Evolutionary conservation across 768 basidiomycete genomes (phyloP).

Genomic region (Tephrocybe sp.): DNA sequence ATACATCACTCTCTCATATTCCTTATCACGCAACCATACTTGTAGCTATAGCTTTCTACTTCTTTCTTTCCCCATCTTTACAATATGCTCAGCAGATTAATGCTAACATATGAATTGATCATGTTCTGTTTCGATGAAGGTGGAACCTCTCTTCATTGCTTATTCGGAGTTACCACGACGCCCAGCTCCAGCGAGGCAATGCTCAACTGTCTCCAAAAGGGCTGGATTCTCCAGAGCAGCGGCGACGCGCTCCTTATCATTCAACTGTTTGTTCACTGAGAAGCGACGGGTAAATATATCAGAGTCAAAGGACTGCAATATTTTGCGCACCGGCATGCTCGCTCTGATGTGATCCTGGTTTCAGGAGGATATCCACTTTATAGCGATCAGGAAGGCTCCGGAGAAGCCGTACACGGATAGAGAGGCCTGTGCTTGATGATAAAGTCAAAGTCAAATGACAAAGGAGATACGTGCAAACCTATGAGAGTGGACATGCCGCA

Average conservation of each 20-base stretch:
- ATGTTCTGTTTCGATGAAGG: too few species aligned
- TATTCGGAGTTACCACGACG: conserved; percentile 26
- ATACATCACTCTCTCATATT: neutral
- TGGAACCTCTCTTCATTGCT: too few species aligned
- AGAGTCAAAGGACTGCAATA: neutral
- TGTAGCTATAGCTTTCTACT: conserved; percentile 19
- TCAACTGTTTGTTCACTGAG: conserved; percentile 95
- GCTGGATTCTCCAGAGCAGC: conserved; percentile 93
- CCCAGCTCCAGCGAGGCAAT: conserved; percentile 40
- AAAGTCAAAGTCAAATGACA: conserved; percentile 4
- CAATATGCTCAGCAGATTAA: too few species aligned
- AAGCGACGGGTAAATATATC: neutral
- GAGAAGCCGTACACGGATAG: conserved; percentile 88
- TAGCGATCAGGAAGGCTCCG: conserved; percentile 88
- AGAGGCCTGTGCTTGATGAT: conserved; percentile 60
- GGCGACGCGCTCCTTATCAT: conserved; percentile 97
- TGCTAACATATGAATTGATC: too few species aligned
- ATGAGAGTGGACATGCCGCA: conserved; percentile 98
- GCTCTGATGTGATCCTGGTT: conserved; percentile 94
- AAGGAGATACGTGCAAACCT: conserved; percentile 45
- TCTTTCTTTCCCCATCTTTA: neutral
- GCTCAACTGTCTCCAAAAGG: conserved; percentile 84
- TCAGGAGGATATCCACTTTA: conserved; percentile 91
- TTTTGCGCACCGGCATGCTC: conserved; percentile 72
- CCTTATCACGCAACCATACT: neutral